These are phyloP conservation scores for Tephrocybe rancida DNA, from an alignment of 768 basidiomycete species.

Conservation along the genomic window DNA sequence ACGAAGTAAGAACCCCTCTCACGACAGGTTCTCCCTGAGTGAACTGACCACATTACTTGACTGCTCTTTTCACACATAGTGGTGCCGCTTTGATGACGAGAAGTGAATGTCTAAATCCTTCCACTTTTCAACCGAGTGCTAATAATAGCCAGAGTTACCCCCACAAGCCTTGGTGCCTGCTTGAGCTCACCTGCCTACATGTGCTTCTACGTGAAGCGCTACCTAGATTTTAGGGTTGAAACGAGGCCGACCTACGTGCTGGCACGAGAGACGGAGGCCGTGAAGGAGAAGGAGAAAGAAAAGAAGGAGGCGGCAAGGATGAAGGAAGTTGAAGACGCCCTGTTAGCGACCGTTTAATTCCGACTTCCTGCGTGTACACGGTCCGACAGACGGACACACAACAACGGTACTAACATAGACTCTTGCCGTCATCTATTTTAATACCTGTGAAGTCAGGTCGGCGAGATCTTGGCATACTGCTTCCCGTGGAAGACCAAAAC, in stretches of 20 bases:
- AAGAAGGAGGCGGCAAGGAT: conserved; percentile 52
- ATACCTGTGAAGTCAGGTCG: background rate
- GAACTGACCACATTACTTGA: conserved; percentile 2
- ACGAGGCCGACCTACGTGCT: conserved; percentile 69
- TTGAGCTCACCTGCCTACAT: conserved; percentile 83
- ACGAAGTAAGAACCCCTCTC: conserved; percentile 65
- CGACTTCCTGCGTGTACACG: background rate
- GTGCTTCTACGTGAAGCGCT: conserved; percentile 94
- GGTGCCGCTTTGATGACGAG: conserved; percentile 95
- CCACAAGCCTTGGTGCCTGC: conserved; percentile 66
- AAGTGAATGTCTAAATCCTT: conserved; percentile 49
- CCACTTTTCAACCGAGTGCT: conserved; percentile 7
- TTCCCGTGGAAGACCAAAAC: background rate
- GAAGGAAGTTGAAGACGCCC: conserved; percentile 68
- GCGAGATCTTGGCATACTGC: background rate
- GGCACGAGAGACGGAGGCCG: conserved; percentile 66
- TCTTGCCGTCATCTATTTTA: too few relatives aligned
- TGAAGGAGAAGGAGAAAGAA: conserved; percentile 52
- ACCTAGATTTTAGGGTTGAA: conserved; percentile 80
- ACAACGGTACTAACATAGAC: too few relatives aligned
- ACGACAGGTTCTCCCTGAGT: background rate
- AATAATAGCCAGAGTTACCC: conserved; percentile 57
- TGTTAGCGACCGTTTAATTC: conserved; percentile 50
- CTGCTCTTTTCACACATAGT: conserved; percentile 44
- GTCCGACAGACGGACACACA: background rate